A percentile compares a stretch with the other conserved stretches of the same genome.
phyloP scores from a whole-genome alignment of 2,329 filamentous ascomycete species.

The Epichloe aotearoae region DNA sequence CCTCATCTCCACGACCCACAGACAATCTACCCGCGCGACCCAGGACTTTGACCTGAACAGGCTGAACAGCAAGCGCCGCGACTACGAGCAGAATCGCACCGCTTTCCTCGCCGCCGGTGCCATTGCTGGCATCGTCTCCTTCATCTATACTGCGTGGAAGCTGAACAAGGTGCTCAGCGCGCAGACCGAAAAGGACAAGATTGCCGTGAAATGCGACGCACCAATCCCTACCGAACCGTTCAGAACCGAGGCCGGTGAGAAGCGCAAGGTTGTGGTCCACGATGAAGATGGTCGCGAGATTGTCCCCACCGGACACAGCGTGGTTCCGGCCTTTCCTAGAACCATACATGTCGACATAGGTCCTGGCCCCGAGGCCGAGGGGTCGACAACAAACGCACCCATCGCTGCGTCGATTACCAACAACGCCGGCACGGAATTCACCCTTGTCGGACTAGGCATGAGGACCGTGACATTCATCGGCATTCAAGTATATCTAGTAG shows the following conservation, averaged over 20 bases:
- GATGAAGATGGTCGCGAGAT: constrained; percentile 60
- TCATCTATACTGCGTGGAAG: constrained; percentile 38
- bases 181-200: constrained; percentile 21
- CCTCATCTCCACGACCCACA: constrained; percentile 15
- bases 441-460: constrained; percentile 75
- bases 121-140: constrained; percentile 34
- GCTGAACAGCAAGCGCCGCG: constrained; percentile 30
- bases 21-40: constrained; percentile 20
- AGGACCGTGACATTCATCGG: constrained; percentile 79
- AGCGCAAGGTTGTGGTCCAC: constrained; percentile 47
- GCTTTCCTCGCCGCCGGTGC: constrained; percentile 39
- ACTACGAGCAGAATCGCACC: constrained; percentile 37
- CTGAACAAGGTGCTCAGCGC: constrained; percentile 28
- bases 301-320: constrained; percentile 67
- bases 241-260: constrained; percentile 33
- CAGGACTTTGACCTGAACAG: constrained; percentile 38
- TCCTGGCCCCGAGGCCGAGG: constrained; percentile 8
- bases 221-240: constrained; percentile 31
- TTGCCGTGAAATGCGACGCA: constrained; percentile 30
- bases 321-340: constrained; percentile 68
- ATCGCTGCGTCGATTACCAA: constrained; percentile 24
- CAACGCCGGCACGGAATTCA: constrained; percentile 55
- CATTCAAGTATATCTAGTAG: constrained; percentile 90
- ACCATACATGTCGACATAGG: constrained; percentile 47
- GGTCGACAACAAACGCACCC: constrained; percentile 12